phyloP scores from a whole-genome alignment of 2,329 filamentous ascomycete genomes.

The Thielaviopsis punctulata region DNA sequence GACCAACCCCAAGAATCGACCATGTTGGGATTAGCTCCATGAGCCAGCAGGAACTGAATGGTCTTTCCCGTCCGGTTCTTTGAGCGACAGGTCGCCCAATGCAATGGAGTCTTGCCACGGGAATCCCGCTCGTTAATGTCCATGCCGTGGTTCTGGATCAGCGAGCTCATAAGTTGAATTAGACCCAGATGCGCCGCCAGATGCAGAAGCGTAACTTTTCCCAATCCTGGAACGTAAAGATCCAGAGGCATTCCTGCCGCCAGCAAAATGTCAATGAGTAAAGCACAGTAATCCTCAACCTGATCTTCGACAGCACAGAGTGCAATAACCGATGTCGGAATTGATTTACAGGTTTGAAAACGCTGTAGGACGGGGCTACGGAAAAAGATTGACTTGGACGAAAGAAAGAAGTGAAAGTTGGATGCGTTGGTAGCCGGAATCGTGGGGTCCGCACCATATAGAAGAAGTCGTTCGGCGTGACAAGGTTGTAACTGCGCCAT shows the following conservation, averaged over 20 bases:
- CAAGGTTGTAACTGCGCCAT: not conserved
- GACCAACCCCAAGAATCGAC: not conserved
- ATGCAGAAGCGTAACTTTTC: conserved; percentile 1
- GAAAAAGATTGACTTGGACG: not conserved
- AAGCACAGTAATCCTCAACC: not conserved
- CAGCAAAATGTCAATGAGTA: not conserved
- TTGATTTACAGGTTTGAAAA: not conserved
- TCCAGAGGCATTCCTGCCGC: conserved; percentile 3
- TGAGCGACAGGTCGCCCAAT: conserved; percentile 5
- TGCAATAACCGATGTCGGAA: conserved; percentile 3
- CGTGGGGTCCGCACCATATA: not conserved
- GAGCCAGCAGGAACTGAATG: conserved; percentile 2
- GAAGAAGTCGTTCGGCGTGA: conserved; percentile 4
- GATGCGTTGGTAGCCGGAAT: not conserved
- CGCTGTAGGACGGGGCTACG: not conserved
- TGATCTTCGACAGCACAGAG: not conserved
- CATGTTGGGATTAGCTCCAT: conserved; percentile 3
- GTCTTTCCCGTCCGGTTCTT: conserved; percentile 2
- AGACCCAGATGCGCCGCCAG: conserved; percentile 1
- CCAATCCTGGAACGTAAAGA: conserved; percentile 1
- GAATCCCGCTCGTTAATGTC: conserved; percentile 5
- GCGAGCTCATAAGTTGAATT: conserved; percentile 2
- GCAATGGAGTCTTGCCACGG: conserved; percentile 3
- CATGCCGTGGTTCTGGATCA: conserved; percentile 2
- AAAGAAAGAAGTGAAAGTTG: not conserved